Evolutionary conservation across 257 asterid genomes (phyloP), one percentile per base, ranked within the genome.

Genomic region (Verbena officinalis): DNA sequence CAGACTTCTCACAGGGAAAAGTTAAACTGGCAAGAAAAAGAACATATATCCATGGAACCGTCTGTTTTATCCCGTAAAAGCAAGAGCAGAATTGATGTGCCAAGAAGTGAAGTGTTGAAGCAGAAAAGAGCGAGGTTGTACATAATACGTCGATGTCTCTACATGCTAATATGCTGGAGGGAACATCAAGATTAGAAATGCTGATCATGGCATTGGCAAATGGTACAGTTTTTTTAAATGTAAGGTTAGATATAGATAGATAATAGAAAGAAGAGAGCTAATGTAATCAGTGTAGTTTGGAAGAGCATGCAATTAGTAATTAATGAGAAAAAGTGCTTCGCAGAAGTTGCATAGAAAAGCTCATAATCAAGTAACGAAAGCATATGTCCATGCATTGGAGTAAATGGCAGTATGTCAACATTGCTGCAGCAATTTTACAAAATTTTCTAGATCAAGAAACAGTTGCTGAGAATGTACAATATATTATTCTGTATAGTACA

Each of bases 121-220:
- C 77, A 82, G 73, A 75, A 79, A 67, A 75, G 77, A 65, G 81
- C 90, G 17, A 79, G 78, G 76, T 23, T 81, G 15, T 84, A 80
- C 61, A 82, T 86, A 39, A 76, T 78, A 45, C 78, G 77, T n/a
- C 77, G 62, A 49, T 86, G 91, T 71, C 49, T 84, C 64, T 80
- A 84, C 46, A 76, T 72, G 84, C 80, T 83, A 67, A 76, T 82
- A 55, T 84, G 91, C 65, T 76, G 86, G 89, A 78, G 68, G 51
- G 83, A 82, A 63, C 67, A 60, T 33, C 75, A 33, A 21, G 83
- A 81, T 52, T 79, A 76, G 79, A 62, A 48, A 23, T 16, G 75
- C 61, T 8, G 2, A n/a, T n/a, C n/a, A n/a, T n/a, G n/a, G n/a
- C n/a, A n/a, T n/a, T n/a, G n/a, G n/a, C n/a, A n/a, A n/a, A n/a